These are phyloP conservation scores for Macrolepiota dolichaula DNA, from an alignment of 768 basidiomycete species.

Conservation along the genomic window DNA sequence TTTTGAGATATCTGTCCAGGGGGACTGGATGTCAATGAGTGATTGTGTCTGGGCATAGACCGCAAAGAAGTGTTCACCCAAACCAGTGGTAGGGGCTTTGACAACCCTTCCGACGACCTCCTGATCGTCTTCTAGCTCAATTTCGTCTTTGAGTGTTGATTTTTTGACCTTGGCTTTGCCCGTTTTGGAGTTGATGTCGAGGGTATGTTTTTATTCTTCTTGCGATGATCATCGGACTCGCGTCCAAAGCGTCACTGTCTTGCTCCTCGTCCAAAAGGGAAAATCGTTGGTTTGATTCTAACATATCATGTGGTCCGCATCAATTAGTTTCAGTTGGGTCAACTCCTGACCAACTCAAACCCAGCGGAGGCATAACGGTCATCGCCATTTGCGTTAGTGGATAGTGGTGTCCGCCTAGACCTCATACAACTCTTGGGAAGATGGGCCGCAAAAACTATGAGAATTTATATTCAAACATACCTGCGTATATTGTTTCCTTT, in stretches of 20 bases:
- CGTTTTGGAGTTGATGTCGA: slow-evolving; percentile 5
- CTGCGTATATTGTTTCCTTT: no score
- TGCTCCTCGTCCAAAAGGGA: slow-evolving; percentile 22
- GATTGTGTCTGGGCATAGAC: slow-evolving; percentile 36
- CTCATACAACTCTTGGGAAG: no score
- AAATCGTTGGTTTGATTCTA: no score
- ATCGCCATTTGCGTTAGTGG: no score
- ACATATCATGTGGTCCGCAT: no score
- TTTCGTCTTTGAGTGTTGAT: slow-evolving; percentile 29
- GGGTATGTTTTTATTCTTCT: slow-evolving; percentile 18
- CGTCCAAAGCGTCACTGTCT: slow-evolving; percentile 46
- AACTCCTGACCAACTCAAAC: no score
- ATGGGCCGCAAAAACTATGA: no score
- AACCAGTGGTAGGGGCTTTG: slow-evolving; percentile 79
- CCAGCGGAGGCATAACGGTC: no score
- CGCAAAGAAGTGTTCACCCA: slow-evolving; percentile 48
- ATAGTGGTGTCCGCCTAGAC: no score
- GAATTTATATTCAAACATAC: no score
- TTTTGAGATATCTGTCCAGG: slow-evolving; percentile 79
- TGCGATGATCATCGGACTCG: slow-evolving; percentile 27
- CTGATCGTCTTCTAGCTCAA: slow-evolving; percentile 59
- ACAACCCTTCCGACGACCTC: slow-evolving; percentile 74
- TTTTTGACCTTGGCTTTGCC: background rate
- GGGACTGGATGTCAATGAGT: slow-evolving; percentile 48
- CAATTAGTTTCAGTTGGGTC: no score